Percentiles rank a stretch among this genome's conserved stretches.
Conservation (phyloP, 2,329 filamentous ascomycete species). For the Myriosclerotinia duriaeana region DNA sequence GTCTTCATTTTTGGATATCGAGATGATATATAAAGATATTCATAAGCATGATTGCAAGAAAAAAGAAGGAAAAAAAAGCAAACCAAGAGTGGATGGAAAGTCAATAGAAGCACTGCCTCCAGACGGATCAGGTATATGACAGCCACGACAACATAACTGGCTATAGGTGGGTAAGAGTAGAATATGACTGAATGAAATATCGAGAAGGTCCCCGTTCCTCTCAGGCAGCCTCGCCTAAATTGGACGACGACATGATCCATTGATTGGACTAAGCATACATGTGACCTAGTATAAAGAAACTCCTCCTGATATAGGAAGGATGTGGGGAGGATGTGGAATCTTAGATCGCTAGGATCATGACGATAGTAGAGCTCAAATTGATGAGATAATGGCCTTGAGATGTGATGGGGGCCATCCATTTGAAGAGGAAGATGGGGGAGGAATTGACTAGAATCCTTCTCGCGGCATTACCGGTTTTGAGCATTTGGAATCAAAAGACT, state of each 20-base stretch:
- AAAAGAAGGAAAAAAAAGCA: not conserved
- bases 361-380: constrained; percentile 15
- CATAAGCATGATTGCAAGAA: constrained; percentile 6
- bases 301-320: constrained; percentile 13
- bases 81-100: constrained; percentile 19
- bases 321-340: constrained; percentile 13
- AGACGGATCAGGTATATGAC: constrained; percentile 31
- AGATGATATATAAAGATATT: constrained; percentile 29
- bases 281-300: constrained; percentile 27
- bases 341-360: constrained; percentile 18
- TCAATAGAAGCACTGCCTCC: constrained; percentile 35
- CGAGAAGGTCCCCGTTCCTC: not conserved
- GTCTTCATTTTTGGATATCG: not conserved
- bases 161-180: constrained; percentile 23
- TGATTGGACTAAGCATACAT: constrained; percentile 29
- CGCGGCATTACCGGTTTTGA: constrained; percentile 10
- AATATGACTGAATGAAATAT: constrained; percentile 23
- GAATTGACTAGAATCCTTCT: constrained; percentile 18
- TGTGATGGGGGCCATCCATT: constrained; percentile 14
- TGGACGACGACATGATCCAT: constrained; percentile 19
- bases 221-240: constrained; percentile 33
- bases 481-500: not conserved
- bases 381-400: constrained; percentile 11
- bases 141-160: constrained; percentile 34
- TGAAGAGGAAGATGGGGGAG: constrained; percentile 4